Conservation (phyloP, 2,329 filamentous ascomycete species). For the Aureobasidium sp. region DNA sequence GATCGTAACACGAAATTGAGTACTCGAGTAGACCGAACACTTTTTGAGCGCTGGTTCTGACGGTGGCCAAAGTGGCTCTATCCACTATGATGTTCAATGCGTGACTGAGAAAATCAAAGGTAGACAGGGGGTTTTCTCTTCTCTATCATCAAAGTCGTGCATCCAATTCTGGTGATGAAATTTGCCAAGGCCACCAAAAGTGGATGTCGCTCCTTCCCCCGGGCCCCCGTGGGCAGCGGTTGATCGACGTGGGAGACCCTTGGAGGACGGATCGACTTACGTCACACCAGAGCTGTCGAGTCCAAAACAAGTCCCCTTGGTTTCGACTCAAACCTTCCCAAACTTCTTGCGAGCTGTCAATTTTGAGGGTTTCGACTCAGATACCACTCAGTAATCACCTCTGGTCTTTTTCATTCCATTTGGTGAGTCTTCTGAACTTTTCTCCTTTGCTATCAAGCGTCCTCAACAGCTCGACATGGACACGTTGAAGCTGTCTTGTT, state of each 20-base stretch:
- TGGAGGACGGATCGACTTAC: background rate
- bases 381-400: background rate
- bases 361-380: background rate
- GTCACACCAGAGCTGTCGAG: background rate
- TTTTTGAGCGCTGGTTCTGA: background rate
- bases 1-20: background rate
- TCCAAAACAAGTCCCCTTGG: conserved; percentile 5
- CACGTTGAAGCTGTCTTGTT: background rate
- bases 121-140: too few species aligned
- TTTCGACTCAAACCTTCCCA: background rate
- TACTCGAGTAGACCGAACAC: background rate
- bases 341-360: background rate
- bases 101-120: background rate
- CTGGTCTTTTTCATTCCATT: background rate
- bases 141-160: too few species aligned
- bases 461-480: background rate
- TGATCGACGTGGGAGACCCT: conserved; percentile 1
- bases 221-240: background rate
- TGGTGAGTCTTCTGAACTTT: background rate
- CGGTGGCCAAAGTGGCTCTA: background rate
- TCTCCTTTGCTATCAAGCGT: background rate
- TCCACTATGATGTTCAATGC: too few species aligned
- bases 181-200: too few species aligned
- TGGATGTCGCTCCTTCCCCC: background rate
- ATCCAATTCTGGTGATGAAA: too few species aligned